These are phyloP conservation scores for Lepidopterella palustris DNA, from an alignment of 495 filamentous ascomycete species.

Conservation along the genomic window DNA sequence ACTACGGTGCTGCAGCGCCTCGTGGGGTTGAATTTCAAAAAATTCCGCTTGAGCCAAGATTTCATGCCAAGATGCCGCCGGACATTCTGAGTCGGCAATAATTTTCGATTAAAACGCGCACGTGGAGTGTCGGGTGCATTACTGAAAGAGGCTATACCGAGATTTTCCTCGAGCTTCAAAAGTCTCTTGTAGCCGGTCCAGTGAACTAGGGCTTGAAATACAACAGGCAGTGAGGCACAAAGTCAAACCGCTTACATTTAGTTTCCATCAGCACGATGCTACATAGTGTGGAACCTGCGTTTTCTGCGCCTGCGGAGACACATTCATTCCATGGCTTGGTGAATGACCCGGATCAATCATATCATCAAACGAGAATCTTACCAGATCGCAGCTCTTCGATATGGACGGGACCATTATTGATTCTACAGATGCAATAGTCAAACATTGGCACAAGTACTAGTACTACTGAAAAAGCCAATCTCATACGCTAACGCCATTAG, in stretches of 20 bases:
- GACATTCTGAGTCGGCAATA: neutral
- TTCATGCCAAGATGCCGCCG: slow-evolving; percentile 26
- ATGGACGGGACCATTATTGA: slow-evolving; percentile 85
- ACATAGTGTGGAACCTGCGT: slow-evolving; percentile 31
- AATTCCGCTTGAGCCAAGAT: slow-evolving; percentile 36
- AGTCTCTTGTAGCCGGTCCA: too few species aligned
- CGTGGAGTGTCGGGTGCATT: too few species aligned
- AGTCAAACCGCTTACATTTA: too few species aligned
- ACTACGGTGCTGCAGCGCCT: neutral
- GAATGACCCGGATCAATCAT: slow-evolving; percentile 6
- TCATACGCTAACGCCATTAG: slow-evolving; percentile 41
- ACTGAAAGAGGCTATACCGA: neutral
- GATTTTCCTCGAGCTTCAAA: too few species aligned
- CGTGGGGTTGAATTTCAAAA: slow-evolving; percentile 8
- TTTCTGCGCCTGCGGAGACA: slow-evolving; percentile 52
- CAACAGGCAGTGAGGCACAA: too few species aligned
- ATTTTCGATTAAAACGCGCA: too few species aligned
- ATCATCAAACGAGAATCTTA: neutral
- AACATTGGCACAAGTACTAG: slow-evolving; percentile 81
- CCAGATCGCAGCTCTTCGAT: slow-evolving; percentile 58
- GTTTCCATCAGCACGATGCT: neutral
- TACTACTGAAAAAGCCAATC: slow-evolving; percentile 1
- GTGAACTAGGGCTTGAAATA: too few species aligned
- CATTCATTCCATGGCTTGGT: slow-evolving; percentile 63
- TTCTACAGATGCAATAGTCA: slow-evolving; percentile 75